phyloP scores from a whole-genome alignment of 352 stramenopile species.

The Globisporangium cystogenes region DNA sequence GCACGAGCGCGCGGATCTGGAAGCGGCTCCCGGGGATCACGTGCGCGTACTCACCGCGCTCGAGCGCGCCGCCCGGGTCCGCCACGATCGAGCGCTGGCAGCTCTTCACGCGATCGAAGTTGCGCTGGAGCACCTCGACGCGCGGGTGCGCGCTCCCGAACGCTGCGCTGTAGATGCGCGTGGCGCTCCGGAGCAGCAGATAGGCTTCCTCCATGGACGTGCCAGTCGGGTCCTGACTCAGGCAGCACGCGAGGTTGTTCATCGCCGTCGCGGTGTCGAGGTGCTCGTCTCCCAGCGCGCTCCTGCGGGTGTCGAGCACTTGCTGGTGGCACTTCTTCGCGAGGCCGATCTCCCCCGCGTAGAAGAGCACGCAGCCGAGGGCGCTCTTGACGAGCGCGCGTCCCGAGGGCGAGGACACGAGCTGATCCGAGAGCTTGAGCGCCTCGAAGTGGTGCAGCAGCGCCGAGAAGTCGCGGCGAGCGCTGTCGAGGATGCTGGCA shows the following conservation, averaged over 20 bases:
- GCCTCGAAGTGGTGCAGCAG: slow-evolving; percentile 47
- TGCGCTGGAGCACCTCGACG: slow-evolving; percentile 34
- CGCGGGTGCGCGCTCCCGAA: slow-evolving; percentile 42
- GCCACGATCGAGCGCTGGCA: slow-evolving; percentile 38
- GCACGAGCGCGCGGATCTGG: slow-evolving; percentile 61
- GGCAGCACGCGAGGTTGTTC: slow-evolving; percentile 71
- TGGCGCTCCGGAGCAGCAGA: slow-evolving; percentile 45
- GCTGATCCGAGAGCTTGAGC: slow-evolving; percentile 26
- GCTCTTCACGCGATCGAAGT: slow-evolving; percentile 34
- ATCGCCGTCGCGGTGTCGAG: slow-evolving; percentile 63
- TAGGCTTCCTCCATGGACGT: slow-evolving; percentile 45
- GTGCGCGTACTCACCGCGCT: slow-evolving; percentile 46
- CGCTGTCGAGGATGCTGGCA: slow-evolving; percentile 56
- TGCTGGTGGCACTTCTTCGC: slow-evolving; percentile 51
- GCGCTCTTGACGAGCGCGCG: slow-evolving; percentile 41
- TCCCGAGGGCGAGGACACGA: slow-evolving; percentile 14
- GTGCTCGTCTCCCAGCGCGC: slow-evolving; percentile 22
- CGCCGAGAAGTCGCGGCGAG: slow-evolving; percentile 37
- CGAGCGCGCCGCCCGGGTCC: slow-evolving; percentile 34
- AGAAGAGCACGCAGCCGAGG: slow-evolving; percentile 52
- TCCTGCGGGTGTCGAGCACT: slow-evolving; percentile 34
- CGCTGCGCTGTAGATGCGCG: slow-evolving; percentile 35
- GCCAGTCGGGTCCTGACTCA: slow-evolving; percentile 30
- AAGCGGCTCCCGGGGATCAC: slow-evolving; percentile 60
- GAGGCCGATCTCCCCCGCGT: slow-evolving; percentile 37